Percentiles rank a stretch among this genome's conserved stretches.
Evolutionary conservation across 1,284 basidiomycete genomes (phyloP).

Genomic region (Ustilago xerochloae): DNA sequence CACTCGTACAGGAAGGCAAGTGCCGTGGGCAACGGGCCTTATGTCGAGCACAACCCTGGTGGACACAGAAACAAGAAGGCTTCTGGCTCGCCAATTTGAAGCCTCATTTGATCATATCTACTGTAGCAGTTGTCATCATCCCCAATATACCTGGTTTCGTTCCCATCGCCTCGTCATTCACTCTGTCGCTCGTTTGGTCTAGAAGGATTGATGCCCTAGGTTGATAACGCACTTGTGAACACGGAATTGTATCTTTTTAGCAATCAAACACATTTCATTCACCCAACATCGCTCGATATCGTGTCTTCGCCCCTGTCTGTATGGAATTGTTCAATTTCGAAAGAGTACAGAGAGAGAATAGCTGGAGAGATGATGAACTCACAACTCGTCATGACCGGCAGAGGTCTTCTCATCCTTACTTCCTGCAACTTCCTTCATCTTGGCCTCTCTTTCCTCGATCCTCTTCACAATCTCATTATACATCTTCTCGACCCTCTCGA

Average conservation of each 20-base stretch:
- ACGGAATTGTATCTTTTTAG: no score
- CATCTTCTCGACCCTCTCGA: slow-evolving; percentile 41
- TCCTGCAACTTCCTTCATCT: slow-evolving; percentile 13
- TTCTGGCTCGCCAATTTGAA: slow-evolving; percentile 7
- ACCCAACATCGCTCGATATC: neutral
- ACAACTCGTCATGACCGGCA: slow-evolving; percentile 30
- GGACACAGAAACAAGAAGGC: slow-evolving; percentile 46
- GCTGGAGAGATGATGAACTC: neutral
- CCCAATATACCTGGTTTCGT: slow-evolving; percentile 1
- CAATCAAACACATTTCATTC: neutral
- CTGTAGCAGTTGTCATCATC: no score
- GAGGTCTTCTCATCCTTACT: neutral
- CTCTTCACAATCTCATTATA: slow-evolving; percentile 34
- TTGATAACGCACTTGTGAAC: neutral
- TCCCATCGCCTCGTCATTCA: neutral
- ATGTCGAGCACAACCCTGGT: slow-evolving; percentile 51
- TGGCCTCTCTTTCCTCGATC: slow-evolving; percentile 28
- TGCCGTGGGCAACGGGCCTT: slow-evolving; percentile 50
- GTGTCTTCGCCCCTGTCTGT: neutral
- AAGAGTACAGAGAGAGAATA: no score
- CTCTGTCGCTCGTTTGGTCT: neutral
- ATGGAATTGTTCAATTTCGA: no score
- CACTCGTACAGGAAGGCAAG: slow-evolving; percentile 51
- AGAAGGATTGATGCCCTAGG: neutral
- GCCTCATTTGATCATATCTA: neutral